Percentiles rank a stretch among this genome's conserved stretches.
These are phyloP conservation scores for Linaria vulgaris DNA, from an alignment of 257 asterid species.

Conservation along the genomic window DNA sequence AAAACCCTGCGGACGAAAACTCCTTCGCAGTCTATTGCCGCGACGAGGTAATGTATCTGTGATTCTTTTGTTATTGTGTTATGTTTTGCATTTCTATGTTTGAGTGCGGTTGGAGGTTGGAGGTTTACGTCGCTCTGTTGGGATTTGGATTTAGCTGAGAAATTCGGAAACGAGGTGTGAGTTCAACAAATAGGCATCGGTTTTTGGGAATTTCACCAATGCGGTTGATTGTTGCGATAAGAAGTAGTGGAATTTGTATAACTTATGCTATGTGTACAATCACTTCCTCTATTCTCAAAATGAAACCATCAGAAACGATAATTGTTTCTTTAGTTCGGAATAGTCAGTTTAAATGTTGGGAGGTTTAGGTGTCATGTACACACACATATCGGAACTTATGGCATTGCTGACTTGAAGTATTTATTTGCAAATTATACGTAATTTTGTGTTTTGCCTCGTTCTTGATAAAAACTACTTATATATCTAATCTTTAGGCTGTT, in stretches of 20 bases:
- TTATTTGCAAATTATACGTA: neutral
- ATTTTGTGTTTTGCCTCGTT: conserved; percentile 4
- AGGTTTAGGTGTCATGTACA: neutral
- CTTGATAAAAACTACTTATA: neutral
- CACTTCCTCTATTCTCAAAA: too few species aligned
- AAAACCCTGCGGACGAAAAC: conserved; percentile 89
- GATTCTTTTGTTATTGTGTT: neutral
- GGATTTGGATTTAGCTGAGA: neutral
- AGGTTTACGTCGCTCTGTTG: too few species aligned
- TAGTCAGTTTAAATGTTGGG: conserved; percentile 6
- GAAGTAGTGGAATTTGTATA: too few species aligned
- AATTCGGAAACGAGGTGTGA: neutral
- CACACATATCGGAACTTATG: neutral
- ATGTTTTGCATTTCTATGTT: neutral
- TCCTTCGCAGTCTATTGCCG: conserved; percentile 93
- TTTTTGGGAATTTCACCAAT: too few species aligned
- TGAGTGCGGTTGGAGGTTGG: too few species aligned
- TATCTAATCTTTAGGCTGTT: conserved; percentile 51
- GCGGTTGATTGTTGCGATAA: too few species aligned
- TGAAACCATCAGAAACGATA: too few species aligned
- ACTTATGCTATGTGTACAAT: neutral
- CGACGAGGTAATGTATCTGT: conserved; percentile 58
- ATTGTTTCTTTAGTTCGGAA: too few species aligned
- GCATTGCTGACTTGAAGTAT: neutral
- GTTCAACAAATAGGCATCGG: too few species aligned